Evolutionary conservation across 2,329 filamentous ascomycete genomes (phyloP), one percentile per base, ranked within the genome.

Genomic region (Aureobasidium subglaciale): DNA sequence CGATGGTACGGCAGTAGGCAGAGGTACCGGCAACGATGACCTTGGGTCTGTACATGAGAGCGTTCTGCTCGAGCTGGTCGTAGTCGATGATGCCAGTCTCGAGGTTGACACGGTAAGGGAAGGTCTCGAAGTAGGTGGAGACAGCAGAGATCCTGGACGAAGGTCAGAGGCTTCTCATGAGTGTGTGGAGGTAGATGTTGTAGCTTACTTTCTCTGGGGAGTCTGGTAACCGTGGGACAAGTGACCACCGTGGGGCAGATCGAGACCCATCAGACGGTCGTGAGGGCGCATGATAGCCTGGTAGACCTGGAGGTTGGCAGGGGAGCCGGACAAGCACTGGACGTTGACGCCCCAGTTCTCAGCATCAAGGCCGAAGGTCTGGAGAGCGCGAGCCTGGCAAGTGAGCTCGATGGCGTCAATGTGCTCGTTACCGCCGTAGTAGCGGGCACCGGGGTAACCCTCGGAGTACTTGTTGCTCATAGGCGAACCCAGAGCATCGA

Each of bases 401-500:
- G 93, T 87, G 63, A 88, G 82, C 82, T 99, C 93, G 68, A 96
- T 90, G 75, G 89, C 81, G 74, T 99, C 93, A 64, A 99, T 99
- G 82, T 93, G 90, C 81, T 99, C 88, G 80, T 99, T 99, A 70
- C 93, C 93, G 70, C 93, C 93, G 70, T 99, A 99, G 83, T 99
- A 99, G 75, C 93, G 87, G 67, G 93, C 93, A 71, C 93, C 93
- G 64, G 93, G 93, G 75, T 96, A 96, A 63, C 93, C 93, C 81
- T 99, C 93, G 16, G 90, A 96, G 83, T 99, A 99, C 80, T 99
- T 99, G 84, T 99, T 77, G 75, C 69, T 90, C 88, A 93, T 95
- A 73, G 88, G 87, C 58, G 86, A 91, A 68, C 93, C 93, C 63
- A 99, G 85, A 59, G 93, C 93, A 78, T 99, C 91, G 78, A 96